Base-by-base conservation (phyloP, 108 stramenopile genomes). In the Skeletonema marinoi region DNA sequence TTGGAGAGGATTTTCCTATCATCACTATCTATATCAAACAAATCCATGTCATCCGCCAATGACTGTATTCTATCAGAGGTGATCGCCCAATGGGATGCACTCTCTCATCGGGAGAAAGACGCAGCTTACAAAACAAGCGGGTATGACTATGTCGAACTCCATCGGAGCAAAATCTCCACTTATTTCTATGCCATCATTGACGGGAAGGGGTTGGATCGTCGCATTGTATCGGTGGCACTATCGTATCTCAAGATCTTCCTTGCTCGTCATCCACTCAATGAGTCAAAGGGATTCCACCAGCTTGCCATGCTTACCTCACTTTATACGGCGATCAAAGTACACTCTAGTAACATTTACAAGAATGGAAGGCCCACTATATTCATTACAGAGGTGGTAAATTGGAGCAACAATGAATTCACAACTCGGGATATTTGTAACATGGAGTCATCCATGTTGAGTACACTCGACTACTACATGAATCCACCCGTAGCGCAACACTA, bases 391-490 rank as follows among this genome's bases (percentile, higher is more conserved):
- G 44, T 46, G 44, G 16, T 46, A 16, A 4, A 46, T n/a, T 46
- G 44, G 44, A 46, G 44, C 0, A 16, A 5, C 11, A 3, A n/a
- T n/a, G 44, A n/a, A 56, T 56, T 56, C 25, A 21, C 54, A 56
- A n/a, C n/a, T 2, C 7, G 7, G 9, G 19, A 72, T 30, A 29
- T 72, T 16, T 21, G 25, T n/a, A 29, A 4, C 2, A 77, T 73
- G 71, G 76, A 77, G 13, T 4, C 25, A n/a, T 17, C 2, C 19
- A 73, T 77, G 35, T 62, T 63, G 17, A 25, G 17, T 2, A 60
- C 9, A 10, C 21, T 77, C 11, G 31, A 58, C 5, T 77, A 64
- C 19, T 19, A 64, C 32, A 41, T 77, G 68, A 68, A 74, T 30
- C 74, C 74, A 12, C 74, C 74, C 0, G 44, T 60, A 14, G 54